Conservation (phyloP, 805 yeast genomes). For the Tetrapisispora namnaoensis region DNA sequence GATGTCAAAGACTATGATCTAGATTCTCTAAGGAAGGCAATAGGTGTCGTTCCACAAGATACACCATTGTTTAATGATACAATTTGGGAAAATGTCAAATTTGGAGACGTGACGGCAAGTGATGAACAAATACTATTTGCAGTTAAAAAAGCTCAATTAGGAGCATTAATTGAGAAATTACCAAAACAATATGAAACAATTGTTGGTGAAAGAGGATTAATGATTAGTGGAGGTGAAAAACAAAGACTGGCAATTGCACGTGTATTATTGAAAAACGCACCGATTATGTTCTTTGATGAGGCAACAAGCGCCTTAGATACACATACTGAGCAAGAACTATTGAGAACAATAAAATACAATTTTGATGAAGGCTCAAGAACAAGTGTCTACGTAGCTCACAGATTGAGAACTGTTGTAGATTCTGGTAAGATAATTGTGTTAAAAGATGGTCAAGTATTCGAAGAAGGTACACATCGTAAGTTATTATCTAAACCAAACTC, state of each 20-base stretch:
- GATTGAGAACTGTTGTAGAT: constrained; percentile 88
- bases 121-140: constrained; percentile 61
- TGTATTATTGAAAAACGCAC: constrained; percentile 73
- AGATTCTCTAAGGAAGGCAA: constrained; percentile 58
- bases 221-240: constrained; percentile 99
- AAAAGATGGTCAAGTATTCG: constrained; percentile 66
- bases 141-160: constrained; percentile 61
- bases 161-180: constrained; percentile 49
- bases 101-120: constrained; percentile 66
- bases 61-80: constrained; percentile 92
- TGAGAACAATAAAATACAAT: constrained; percentile 61
- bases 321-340: constrained; percentile 80
- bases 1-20: constrained; percentile 68
- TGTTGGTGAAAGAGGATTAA: constrained; percentile 96
- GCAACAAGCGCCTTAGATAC: constrained; percentile 96
- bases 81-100: constrained; percentile 75
- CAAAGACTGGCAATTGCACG: constrained; percentile 92
- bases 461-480: constrained; percentile 74
- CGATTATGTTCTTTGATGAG: constrained; percentile 91
- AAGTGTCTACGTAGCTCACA: constrained; percentile 85
- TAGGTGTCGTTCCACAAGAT: constrained; percentile 96
- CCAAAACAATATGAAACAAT: constrained; percentile 81
- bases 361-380: constrained; percentile 55
- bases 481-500: constrained; percentile 47
- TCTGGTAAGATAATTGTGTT: constrained; percentile 88